Evolutionary conservation across 2,329 filamentous ascomycete species (phyloP).

Genomic region (Exophiala mesophila): DNA sequence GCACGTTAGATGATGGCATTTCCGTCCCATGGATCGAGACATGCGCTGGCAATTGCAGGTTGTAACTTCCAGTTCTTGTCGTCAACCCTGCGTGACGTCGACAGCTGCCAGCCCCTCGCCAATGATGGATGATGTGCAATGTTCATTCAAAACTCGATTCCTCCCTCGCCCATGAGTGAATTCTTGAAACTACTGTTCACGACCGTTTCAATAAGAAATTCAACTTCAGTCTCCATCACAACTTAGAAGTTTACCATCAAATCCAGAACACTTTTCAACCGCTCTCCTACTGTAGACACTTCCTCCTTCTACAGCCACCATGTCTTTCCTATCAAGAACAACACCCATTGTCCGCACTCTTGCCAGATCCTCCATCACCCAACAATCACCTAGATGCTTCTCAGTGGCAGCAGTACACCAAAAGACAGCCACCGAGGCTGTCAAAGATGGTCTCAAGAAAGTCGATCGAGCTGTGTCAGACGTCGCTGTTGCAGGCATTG

Average conservation of each 20-base stretch:
- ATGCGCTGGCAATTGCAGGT: too few species aligned
- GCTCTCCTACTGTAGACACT: too few species aligned
- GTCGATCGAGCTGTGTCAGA: slow-evolving; percentile 54
- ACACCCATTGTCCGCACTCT: slow-evolving; percentile 28
- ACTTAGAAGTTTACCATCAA: too few species aligned
- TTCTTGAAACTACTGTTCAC: too few species aligned
- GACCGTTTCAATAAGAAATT: too few species aligned
- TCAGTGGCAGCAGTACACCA: slow-evolving; percentile 47
- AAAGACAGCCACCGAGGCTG: slow-evolving; percentile 50
- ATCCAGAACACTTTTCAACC: too few species aligned
- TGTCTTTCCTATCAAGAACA: slow-evolving; percentile 35
- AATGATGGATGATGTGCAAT: too few species aligned
- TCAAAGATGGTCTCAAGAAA: slow-evolving; percentile 55
- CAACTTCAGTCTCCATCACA: too few species aligned
- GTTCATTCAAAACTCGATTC: neutral
- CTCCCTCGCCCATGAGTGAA: too few species aligned
- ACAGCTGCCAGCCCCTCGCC: neutral
- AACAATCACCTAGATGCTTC: slow-evolving; percentile 36
- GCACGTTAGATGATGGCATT: neutral
- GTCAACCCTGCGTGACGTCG: slow-evolving; percentile 20
- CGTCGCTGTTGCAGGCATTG: slow-evolving; percentile 56
- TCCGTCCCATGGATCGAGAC: too few species aligned
- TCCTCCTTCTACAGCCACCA: too few species aligned
- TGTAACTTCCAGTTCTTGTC: too few species aligned
- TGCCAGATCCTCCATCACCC: slow-evolving; percentile 14